Percentiles rank a stretch among this genome's conserved stretches.
Evolutionary conservation across 805 yeast species (phyloP).

Genomic region (Candida chauliodis): DNA sequence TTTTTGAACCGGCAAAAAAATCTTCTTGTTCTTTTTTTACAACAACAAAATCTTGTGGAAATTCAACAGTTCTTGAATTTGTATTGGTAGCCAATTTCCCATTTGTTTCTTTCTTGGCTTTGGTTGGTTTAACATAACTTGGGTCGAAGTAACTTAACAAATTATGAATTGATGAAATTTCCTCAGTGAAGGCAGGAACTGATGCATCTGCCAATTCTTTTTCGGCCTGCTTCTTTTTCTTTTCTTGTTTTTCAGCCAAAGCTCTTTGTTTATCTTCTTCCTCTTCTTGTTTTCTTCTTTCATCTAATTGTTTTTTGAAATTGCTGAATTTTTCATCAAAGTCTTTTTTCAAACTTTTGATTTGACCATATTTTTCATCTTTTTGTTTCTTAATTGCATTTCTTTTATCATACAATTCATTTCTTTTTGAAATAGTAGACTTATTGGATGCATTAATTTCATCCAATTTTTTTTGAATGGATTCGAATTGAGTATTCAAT

Average conservation of each 20-base stretch:
- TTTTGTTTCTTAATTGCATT: conserved; percentile 61
- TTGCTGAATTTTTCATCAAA: conserved; percentile 73
- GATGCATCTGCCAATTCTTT: conserved; percentile 70
- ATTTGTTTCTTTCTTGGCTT: conserved; percentile 21
- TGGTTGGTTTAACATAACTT: conserved; percentile 51
- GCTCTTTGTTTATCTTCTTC: conserved; percentile 59
- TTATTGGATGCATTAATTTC: conserved; percentile 59
- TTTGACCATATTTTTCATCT: conserved; percentile 62
- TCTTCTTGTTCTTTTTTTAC: conserved; percentile 61
- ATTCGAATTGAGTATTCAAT: conserved; percentile 64
- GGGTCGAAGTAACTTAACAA: conserved; percentile 78
- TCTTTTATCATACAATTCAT: conserved; percentile 61
- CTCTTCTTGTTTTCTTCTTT: conserved; percentile 64
- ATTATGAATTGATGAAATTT: conserved; percentile 72
- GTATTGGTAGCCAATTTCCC: conserved; percentile 16
- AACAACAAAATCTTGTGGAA: conserved; percentile 62
- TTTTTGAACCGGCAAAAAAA: conserved; percentile 47
- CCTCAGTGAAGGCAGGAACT: conserved; percentile 78
- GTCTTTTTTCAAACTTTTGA: conserved; percentile 67
- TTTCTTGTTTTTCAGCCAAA: conserved; percentile 49
- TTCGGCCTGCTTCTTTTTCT: conserved; percentile 57
- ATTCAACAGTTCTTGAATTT: conserved; percentile 49
- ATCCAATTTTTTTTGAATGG: conserved; percentile 65
- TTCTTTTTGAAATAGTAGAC: conserved; percentile 62
- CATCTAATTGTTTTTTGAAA: conserved; percentile 64